These are phyloP conservation scores for Coniella lustricola DNA, from an alignment of 2,329 filamentous ascomycete species.

Conservation along the genomic window DNA sequence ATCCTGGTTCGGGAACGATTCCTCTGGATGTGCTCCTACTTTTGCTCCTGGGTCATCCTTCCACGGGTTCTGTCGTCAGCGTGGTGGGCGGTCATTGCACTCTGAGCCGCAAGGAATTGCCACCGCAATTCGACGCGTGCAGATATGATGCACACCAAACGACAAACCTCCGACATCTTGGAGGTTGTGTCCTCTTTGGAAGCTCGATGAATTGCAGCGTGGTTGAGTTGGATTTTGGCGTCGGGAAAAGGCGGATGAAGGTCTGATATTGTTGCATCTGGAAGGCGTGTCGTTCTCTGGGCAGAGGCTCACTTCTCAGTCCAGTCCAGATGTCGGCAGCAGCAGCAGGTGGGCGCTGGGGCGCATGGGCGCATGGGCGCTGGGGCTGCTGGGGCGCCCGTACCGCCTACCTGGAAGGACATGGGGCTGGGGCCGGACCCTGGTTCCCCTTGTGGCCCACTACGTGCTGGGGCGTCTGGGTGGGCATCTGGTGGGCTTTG, in stretches of 20 bases:
- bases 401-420: neutral
- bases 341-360: neutral
- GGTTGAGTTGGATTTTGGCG: neutral
- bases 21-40: neutral
- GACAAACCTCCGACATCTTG: too few relatives aligned
- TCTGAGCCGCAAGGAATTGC: too few relatives aligned
- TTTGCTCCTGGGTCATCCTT: neutral
- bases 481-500: too few relatives aligned
- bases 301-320: too few relatives aligned
- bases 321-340: neutral
- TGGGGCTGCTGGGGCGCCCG: neutral
- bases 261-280: slow-evolving; percentile 1
- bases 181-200: neutral
- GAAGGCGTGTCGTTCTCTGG: slow-evolving; percentile 7
- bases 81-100: neutral
- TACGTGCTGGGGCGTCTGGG: slow-evolving; percentile 13
- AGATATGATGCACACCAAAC: too few relatives aligned
- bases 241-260: neutral
- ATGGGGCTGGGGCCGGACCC: neutral
- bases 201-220: neutral
- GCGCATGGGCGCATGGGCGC: too few relatives aligned
- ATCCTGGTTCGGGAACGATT: too few relatives aligned
- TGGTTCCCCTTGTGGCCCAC: slow-evolving; percentile 1
- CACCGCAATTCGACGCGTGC: too few relatives aligned
- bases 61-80: neutral